These are phyloP conservation scores for Botrytis elliptica DNA, from an alignment of 2,329 filamentous ascomycete genomes.

Conservation along the genomic window DNA sequence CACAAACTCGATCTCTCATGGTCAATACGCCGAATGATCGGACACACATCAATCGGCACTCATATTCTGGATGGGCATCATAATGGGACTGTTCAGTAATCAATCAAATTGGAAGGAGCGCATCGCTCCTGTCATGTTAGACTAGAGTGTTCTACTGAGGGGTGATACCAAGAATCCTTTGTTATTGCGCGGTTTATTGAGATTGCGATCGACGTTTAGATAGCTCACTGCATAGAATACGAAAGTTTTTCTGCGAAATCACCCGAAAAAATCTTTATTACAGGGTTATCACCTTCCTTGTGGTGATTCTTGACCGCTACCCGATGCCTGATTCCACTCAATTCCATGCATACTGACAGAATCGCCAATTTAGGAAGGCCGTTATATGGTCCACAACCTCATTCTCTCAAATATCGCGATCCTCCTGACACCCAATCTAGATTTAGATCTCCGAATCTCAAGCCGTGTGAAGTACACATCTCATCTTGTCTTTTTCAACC, in stretches of 20 bases:
- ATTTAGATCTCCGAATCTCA: slow-evolving; percentile 17
- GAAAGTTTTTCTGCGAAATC: not conserved
- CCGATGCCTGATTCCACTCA: not conserved
- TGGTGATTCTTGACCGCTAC: slow-evolving; percentile 6
- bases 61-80: not conserved
- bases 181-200: not conserved
- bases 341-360: not conserved
- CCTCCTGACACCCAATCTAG: slow-evolving; percentile 17
- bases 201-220: slow-evolving; percentile 8
- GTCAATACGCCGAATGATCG: not conserved
- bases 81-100: slow-evolving; percentile 1
- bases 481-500: not conserved
- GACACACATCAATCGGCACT: not conserved
- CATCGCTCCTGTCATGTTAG: not conserved
- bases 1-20: slow-evolving; percentile 8
- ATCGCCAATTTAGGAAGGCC: slow-evolving; percentile 3
- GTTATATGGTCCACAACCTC: slow-evolving; percentile 7
- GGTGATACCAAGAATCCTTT: not conserved
- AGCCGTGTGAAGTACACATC: slow-evolving; percentile 9
- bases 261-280: not conserved
- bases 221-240: slow-evolving; percentile 12
- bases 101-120: not conserved
- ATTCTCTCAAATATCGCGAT: not conserved
- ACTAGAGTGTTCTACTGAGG: not conserved
- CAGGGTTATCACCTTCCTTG: not conserved